Base-by-base conservation (phyloP, 192 early-diverging fungal species). In the Coemansia biformis region DNA sequence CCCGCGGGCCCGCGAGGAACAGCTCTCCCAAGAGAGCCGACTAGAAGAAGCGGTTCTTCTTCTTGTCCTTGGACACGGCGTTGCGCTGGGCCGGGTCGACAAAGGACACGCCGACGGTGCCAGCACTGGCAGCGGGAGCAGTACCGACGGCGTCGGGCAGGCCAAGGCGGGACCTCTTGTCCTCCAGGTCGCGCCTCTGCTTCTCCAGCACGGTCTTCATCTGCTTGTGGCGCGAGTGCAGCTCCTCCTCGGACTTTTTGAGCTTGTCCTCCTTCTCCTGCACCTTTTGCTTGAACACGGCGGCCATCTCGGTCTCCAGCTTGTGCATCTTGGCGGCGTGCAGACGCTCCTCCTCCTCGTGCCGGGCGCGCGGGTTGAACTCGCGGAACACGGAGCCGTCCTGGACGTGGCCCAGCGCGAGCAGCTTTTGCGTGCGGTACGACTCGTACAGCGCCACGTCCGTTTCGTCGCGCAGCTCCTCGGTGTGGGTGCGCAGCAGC, bases 281-380 rank as follows among this genome's bases (percentile, higher is more conserved):
- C 17, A 98, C 95, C 80, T 98, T 96, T 55, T 91, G 88, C 61
- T 90, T 85, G 81, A 98, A 98, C 41, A 98, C 95, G 15, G 85
- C 79, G 66, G 91, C 91, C 95, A 98, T 98, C 71, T 98, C 95
- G 31, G 86, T 80, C 66, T 98, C 92, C 89, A 98, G 92, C 81
- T 94, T 93, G 43, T 81, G 77, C 77, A 98, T 79, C 79, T 96
- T 96, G 54, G 83, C 83, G 51, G 92, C 86, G 48, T 98, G 95
- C 45, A 88, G 75, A 18, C 81, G 60, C 45, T 85, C 84, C 77
- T 98, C 93, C 75, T 93, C 90, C 55, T 96, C 93, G 51, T 88
- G 79, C 78, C 92, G 83, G 44, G 55, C 48, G 17, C 71, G 69
- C 44, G 84, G 84, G 57, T 86, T 88, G 59, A 83, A 81, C 68